Evolutionary conservation across 2,329 filamentous ascomycete species (phyloP), one percentile per base, ranked within the genome.

Genomic region (Phoma sp.): DNA sequence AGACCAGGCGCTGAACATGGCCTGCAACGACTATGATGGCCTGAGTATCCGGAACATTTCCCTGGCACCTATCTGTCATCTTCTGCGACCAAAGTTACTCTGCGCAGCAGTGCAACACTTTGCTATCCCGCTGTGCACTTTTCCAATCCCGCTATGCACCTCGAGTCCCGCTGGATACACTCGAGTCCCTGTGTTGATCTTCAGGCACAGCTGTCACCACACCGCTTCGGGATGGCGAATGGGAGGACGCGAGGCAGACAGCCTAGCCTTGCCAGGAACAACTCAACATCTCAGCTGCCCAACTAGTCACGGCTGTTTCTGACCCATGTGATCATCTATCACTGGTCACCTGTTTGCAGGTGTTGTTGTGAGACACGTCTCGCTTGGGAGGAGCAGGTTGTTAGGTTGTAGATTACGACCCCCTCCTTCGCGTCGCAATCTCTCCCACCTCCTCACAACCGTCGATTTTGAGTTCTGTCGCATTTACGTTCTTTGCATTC

Each of bases 311-410:
- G 38, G 26, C 26, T 48, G 28, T 48, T 53, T 48, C 51, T 53
- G 34, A 45, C 45, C 51, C 51, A 43, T 48, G 51, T 54, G 45
- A 54, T 48, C 38, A 34, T 43, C 33, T 1, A 18, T 47, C 26
- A 33, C 37, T 32, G 15, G 32, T 47, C 50, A 42, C 37, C 38
- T 50, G 47, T 46, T 46, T 42, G 21, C 14, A 48, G 29, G 46
- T 50, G 34, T 56, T 46, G 52, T 50, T 55, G 25, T 51, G 53
- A 56, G 53, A 56, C 53, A 47, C 46, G 37, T 50, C 47, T 47
- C 30, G 52, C 52, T 33, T 50, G 45, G 12, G 14, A 45, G 28
- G 47, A 42, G 21, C 29, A 32, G 42, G 20, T 43, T 9, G 33
- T 39, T 36, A 32, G 42, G 20, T 43, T 9, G 33, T 39, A 12